A percentile compares a stretch with the other conserved stretches of the same genome.
Evolutionary conservation across 345 rosid species (phyloP).

Genomic region (Melastoma malabathricum): DNA sequence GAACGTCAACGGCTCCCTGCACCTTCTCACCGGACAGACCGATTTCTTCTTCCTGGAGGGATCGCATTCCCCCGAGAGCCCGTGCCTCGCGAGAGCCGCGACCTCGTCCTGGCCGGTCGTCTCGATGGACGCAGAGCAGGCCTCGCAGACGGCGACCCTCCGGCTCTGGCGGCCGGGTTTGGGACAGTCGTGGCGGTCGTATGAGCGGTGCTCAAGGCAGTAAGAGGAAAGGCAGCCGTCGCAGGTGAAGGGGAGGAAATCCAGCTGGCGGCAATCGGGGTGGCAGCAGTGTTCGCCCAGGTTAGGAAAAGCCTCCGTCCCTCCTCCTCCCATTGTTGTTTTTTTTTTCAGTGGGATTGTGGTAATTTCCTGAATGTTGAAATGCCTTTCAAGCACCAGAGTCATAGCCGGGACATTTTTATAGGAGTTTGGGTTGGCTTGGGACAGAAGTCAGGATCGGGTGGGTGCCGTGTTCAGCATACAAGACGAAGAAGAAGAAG

Average conservation of each 20-base stretch:
- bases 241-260: constrained; percentile 76
- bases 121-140: constrained; percentile 57
- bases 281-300: constrained; percentile 65
- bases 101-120: constrained; percentile 41
- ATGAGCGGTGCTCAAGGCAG: constrained; percentile 65
- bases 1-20: constrained; percentile 53
- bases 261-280: constrained; percentile 61
- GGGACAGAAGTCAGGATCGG: no score
- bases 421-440: no score
- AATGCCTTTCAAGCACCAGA: no score
- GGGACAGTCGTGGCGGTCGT: constrained; percentile 55
- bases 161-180: constrained; percentile 45
- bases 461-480: no score
- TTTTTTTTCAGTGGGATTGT: not conserved
- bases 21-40: constrained; percentile 45
- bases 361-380: no score
- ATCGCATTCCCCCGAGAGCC: constrained; percentile 44
- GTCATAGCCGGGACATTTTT: no score
- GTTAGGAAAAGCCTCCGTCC: constrained; percentile 88
- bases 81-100: constrained; percentile 37
- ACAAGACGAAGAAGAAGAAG: no score
- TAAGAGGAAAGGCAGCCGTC: constrained; percentile 25
- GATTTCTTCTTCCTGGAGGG: constrained; percentile 57
- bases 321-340: constrained; percentile 32
- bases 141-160: constrained; percentile 49